Conservation (phyloP, 1,284 basidiomycete genomes). For the Cystobasidium sp. region DNA sequence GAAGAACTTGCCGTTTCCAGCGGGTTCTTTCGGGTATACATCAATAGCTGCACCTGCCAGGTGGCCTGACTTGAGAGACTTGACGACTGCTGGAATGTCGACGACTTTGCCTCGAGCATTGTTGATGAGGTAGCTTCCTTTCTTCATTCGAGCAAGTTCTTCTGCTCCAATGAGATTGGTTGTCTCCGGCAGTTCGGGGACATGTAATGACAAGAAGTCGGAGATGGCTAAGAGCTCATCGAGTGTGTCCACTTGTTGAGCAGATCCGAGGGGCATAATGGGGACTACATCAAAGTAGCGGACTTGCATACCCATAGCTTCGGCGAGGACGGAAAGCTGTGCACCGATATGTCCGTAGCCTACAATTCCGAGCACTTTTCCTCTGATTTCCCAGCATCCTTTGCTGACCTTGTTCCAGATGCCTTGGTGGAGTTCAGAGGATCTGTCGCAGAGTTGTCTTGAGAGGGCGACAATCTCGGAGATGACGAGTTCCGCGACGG, state of each 20-base stretch:
- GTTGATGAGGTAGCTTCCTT: slow-evolving; percentile 94
- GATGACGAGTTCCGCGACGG: slow-evolving; percentile 97
- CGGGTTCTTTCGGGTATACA: slow-evolving; percentile 92
- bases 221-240: slow-evolving; percentile 75
- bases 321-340: slow-evolving; percentile 95
- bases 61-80: slow-evolving; percentile 78
- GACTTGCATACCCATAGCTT: slow-evolving; percentile 94
- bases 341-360: slow-evolving; percentile 99
- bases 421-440: slow-evolving; percentile 83
- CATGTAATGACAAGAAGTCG: slow-evolving; percentile 95
- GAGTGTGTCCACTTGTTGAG: slow-evolving; percentile 84
- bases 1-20: slow-evolving; percentile 82
- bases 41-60: slow-evolving; percentile 94
- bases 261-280: slow-evolving; percentile 96
- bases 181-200: slow-evolving; percentile 95
- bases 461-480: slow-evolving; percentile 92
- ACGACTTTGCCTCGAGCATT: slow-evolving; percentile 95
- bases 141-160: slow-evolving; percentile 89
- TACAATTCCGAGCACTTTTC: slow-evolving; percentile 96
- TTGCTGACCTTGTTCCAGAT: slow-evolving; percentile 99
- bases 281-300: slow-evolving; percentile 95
- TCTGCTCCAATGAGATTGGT: slow-evolving; percentile 84
- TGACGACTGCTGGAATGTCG: slow-evolving; percentile 87
- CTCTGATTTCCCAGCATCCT: slow-evolving; percentile 96
- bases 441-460: slow-evolving; percentile 88